Base-by-base conservation (phyloP, 352 stramenopile species). In the Globisporangium polare region DNA sequence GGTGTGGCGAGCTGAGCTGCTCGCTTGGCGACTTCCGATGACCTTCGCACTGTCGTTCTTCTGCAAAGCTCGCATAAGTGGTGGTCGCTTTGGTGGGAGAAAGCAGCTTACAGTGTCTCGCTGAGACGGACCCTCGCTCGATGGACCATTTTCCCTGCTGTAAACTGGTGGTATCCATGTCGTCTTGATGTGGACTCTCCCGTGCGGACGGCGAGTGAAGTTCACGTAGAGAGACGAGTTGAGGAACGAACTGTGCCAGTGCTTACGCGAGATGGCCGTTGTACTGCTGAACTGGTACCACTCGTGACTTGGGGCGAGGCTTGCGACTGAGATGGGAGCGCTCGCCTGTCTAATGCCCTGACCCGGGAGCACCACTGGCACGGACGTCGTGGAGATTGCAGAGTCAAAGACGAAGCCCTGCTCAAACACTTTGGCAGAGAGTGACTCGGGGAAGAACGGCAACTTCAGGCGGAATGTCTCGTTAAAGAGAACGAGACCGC, bases 231-330 rank as follows among this genome's bases (percentile, higher is more conserved):
- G 31, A 31, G 76, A 61, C n/a, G 74, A 72, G 50, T 89, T 80
- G 43, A 80, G 68, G 45, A 92, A 89, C 7, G 82, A 86, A 0
- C 51, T 55, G 55, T 89, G 80, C 82, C 82, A 93, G 1, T 58
- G 52, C 4, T 52, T 37, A 0, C 78, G 72, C 7, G 71, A 31
- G 15, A 93, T 88, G 2, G 62, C 24, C 12, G 43, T 50, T 9
- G 72, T 72, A 59, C 68, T 77, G 58, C 80, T 88, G 59, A 93
- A 93, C 51, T 92, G 80, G 56, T 93, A 93, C 82, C 82, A 88
- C 60, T 92, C 84, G 52, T 67, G 26, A 35, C 72, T 83, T 1
- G 78, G 62, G 18, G 75, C 72, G 12, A 90, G 62, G 43, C 81
- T 87, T 5, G 75, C 73, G 41, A 63, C 68, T 1, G 73, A 65